Evolutionary conservation across 2,329 filamentous ascomycete species (phyloP).

Genomic region (Ciborinia camelliae): DNA sequence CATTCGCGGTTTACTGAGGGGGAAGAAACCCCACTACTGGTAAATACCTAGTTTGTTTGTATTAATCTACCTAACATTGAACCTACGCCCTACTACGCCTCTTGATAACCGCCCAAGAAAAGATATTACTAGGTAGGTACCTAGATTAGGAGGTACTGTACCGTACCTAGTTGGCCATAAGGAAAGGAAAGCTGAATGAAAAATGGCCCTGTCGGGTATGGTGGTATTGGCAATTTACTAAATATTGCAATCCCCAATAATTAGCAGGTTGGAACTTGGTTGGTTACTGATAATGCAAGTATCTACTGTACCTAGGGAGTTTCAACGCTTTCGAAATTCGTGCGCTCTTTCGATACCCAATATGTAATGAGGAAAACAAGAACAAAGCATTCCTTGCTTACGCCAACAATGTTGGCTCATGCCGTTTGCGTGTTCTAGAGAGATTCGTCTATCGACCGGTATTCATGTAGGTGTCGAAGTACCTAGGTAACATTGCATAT

Average conservation of each 20-base stretch:
- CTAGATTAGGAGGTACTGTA: too few relatives aligned
- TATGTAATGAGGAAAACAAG: not conserved
- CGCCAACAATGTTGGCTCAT: not conserved
- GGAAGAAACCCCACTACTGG: not conserved
- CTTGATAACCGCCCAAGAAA: slow-evolving; percentile 11
- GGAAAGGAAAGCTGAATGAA: too few relatives aligned
- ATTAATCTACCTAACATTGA: too few relatives aligned
- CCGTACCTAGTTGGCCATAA: too few relatives aligned
- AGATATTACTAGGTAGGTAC: too few relatives aligned
- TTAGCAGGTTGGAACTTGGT: too few relatives aligned
- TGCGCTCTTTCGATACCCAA: not conserved
- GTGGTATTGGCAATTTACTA: not conserved
- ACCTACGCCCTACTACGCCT: slow-evolving; percentile 1
- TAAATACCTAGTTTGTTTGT: too few relatives aligned
- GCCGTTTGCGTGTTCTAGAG: slow-evolving; percentile 10
- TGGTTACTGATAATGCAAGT: not conserved
- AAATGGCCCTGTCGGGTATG: too few relatives aligned
- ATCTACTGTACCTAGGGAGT: not conserved
- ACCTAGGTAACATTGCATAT: slow-evolving; percentile 2
- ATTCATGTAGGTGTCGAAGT: not conserved
- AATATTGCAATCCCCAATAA: not conserved
- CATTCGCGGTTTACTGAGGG: not conserved
- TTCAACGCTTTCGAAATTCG: not conserved
- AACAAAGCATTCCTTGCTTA: slow-evolving; percentile 13
- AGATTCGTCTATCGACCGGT: slow-evolving; percentile 1